Evolutionary conservation across 1,139 yeast species (phyloP).

Genomic region (Yamadazyma taylorii): DNA sequence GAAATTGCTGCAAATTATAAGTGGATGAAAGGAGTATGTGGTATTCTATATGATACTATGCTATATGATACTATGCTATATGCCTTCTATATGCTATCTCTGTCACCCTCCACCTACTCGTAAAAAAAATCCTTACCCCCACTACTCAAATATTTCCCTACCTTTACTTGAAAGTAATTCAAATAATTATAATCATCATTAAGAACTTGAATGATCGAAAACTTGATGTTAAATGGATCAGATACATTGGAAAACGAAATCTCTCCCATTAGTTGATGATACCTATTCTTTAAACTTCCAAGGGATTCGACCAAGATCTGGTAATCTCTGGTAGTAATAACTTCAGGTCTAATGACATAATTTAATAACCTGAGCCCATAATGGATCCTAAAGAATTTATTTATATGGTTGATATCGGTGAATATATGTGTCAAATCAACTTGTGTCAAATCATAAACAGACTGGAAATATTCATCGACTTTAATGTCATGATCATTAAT

Average conservation of each 20-base stretch:
- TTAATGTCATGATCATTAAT: no score
- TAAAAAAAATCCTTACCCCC: constrained; percentile 5
- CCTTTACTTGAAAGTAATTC: constrained; percentile 12
- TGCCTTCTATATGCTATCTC: no score
- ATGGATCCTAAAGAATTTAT: constrained; percentile 11
- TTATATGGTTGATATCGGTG: constrained; percentile 4
- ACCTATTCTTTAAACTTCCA: constrained; percentile 7
- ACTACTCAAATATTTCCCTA: constrained; percentile 2
- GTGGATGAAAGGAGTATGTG: no score
- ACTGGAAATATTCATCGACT: constrained; percentile 2
- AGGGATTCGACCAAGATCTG: constrained; percentile 5
- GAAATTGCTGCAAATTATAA: no score
- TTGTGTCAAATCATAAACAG: neutral
- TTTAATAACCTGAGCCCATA: constrained; percentile 15
- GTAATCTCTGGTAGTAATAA: neutral
- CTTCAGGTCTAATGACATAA: constrained; percentile 9
- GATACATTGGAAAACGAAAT: constrained; percentile 5
- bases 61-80: neutral
- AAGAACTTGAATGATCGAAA: constrained; percentile 5
- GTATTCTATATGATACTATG: neutral
- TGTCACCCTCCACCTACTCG: no score
- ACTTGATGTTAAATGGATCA: constrained; percentile 6
- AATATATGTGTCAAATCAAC: neutral
- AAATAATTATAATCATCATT: constrained; percentile 12
- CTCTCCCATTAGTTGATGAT: constrained; percentile 12